phyloP scores from a whole-genome alignment of 176 grass and related monocot species.

The Hyparrhenia diplandra region DNA sequence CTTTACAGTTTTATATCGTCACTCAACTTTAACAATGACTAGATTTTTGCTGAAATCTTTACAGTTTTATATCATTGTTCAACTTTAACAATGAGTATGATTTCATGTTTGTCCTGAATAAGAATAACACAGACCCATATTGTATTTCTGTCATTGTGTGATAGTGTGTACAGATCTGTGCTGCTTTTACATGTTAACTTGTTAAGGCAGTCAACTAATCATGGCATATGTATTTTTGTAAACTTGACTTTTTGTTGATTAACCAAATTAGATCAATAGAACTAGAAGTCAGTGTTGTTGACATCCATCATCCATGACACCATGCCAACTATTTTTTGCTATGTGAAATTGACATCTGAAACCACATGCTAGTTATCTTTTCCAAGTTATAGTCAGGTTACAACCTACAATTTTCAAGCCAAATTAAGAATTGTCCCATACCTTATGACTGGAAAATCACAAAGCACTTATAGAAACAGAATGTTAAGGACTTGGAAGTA shows the following conservation, averaged over 20 bases:
- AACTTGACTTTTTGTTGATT: neutral
- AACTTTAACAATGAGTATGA: neutral
- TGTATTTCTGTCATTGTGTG: slow-evolving; percentile 4
- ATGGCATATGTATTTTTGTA: neutral
- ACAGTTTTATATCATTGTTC: neutral
- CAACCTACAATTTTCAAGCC: neutral
- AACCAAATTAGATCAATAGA: neutral
- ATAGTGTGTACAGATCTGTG: neutral
- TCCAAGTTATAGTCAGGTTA: neutral
- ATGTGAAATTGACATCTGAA: slow-evolving; percentile 18
- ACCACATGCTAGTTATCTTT: neutral
- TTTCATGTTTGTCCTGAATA: neutral
- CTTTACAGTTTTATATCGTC: neutral
- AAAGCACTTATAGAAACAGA: neutral
- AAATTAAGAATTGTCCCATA: neutral
- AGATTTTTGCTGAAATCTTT: neutral
- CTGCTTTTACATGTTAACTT: neutral
- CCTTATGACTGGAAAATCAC: neutral
- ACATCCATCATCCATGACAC: neutral
- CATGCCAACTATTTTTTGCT: neutral
- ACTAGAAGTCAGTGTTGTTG: slow-evolving; percentile 12
- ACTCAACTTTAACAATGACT: neutral
- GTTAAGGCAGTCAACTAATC: neutral
- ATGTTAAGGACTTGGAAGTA: neutral
- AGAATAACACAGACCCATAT: neutral